Evolutionary conservation across 805 yeast species (phyloP).

Genomic region (Myxozyma lipomycoides): DNA sequence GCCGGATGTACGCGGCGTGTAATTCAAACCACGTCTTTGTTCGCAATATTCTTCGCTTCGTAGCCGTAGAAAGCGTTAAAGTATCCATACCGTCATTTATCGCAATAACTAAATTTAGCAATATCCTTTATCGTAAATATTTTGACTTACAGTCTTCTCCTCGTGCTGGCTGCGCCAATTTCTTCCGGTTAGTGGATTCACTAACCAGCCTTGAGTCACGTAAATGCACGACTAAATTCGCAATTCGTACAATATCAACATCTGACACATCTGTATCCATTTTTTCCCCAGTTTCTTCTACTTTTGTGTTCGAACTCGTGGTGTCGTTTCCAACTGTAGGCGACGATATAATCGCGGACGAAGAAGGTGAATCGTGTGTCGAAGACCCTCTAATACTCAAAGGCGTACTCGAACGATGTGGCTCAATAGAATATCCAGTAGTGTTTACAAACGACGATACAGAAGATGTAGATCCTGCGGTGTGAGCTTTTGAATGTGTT

Average conservation of each 20-base stretch:
- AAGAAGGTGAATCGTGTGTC: neutral
- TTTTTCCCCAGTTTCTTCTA: neutral
- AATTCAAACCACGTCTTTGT: slow-evolving; percentile 26
- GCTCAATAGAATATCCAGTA: neutral
- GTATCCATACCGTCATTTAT: slow-evolving; percentile 3
- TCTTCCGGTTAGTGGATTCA: neutral
- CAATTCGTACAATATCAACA: slow-evolving; percentile 18
- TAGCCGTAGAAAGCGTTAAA: slow-evolving; percentile 9
- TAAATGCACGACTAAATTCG: slow-evolving; percentile 20
- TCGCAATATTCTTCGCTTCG: slow-evolving; percentile 14
- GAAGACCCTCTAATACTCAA: neutral
- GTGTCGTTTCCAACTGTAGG: too few species aligned
- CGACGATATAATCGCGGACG: neutral
- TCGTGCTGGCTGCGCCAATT: neutral
- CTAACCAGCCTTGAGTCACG: slow-evolving; percentile 14
- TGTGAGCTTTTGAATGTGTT: too few species aligned
- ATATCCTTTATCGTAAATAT: too few species aligned
- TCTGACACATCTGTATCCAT: slow-evolving; percentile 7
- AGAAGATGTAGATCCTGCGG: neutral
- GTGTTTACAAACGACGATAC: neutral
- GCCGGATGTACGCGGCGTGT: slow-evolving; percentile 15
- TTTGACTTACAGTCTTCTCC: slow-evolving; percentile 5
- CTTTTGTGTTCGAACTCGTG: neutral
- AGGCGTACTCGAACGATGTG: neutral
- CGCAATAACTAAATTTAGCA: slow-evolving; percentile 1